phyloP scores from a whole-genome alignment of 2,329 filamentous ascomycete genomes.

The Aureobasidium mangrovei region DNA sequence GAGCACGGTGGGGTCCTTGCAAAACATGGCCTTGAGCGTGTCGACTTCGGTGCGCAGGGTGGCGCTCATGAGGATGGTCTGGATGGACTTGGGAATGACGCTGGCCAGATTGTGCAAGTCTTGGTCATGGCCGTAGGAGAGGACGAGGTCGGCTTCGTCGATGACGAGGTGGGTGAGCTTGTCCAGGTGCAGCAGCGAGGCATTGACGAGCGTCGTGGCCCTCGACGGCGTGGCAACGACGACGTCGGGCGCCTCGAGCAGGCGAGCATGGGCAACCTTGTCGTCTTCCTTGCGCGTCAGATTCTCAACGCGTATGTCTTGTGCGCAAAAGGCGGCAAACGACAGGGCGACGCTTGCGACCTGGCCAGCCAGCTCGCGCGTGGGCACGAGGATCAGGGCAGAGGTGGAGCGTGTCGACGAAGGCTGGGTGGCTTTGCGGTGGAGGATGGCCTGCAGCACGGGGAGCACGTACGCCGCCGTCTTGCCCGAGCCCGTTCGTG shows the following conservation, averaged over 20 bases:
- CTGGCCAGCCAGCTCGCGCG: conserved; percentile 87
- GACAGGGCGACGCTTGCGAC: conserved; percentile 69
- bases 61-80: conserved; percentile 89
- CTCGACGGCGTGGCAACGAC: conserved; percentile 86
- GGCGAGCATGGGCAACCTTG: conserved; percentile 74
- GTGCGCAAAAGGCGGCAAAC: conserved; percentile 74
- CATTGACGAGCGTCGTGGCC: conserved; percentile 68
- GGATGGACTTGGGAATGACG: conserved; percentile 71
- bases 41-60: conserved; percentile 85
- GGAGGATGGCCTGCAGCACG: conserved; percentile 74
- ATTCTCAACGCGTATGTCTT: conserved; percentile 74
- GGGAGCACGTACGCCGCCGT: conserved; percentile 93
- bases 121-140: conserved; percentile 90
- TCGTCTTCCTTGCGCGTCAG: conserved; percentile 85
- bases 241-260: conserved; percentile 79
- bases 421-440: conserved; percentile 57
- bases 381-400: conserved; percentile 86
- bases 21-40: conserved; percentile 75
- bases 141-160: conserved; percentile 87
- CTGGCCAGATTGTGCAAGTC: conserved; percentile 74
- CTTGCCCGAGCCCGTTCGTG: conserved; percentile 93
- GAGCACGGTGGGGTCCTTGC: conserved; percentile 67
- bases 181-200: conserved; percentile 59
- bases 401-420: conserved; percentile 47
- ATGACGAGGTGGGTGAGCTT: conserved; percentile 71